Base-by-base conservation (phyloP, 2,329 filamentous ascomycete genomes). In the Fusarium illudens region DNA sequence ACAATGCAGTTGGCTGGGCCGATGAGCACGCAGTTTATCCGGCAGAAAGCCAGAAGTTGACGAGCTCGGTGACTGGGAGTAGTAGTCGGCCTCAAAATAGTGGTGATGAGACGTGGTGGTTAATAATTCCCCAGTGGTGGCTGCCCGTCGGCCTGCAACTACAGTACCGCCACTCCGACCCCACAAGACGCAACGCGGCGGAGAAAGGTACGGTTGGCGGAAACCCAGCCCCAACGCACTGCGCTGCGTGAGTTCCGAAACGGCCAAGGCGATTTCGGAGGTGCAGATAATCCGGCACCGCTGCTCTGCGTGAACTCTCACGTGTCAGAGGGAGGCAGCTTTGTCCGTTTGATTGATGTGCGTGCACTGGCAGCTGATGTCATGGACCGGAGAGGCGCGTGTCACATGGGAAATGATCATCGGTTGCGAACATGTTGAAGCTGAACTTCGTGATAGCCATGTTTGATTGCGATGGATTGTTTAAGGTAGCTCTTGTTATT, bases 21-120 rank as follows among this genome's bases (percentile, higher is more conserved):
- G 29, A 13, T 42, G 20, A 7, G 49, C 19, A 50, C 39, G 13
- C 20, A 27, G n/a, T 13, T 13, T 29, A 20, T 42, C 27, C 12
- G 22, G 42, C n/a, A 25, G 19, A 19, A 15, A 7, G 34, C 19
- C 13, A 12, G 3, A 48, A 19, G 42, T 37, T 25, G 55, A 19
- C 54, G 34, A 34, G 44, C 49, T 50, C n/a, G n/a, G 30, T 56
- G 30, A 54, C 19, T 10, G 58, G 54, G 37, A 27, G 39, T 17
- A 46, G 51, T 60, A 33, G 52, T 37, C 29, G 46, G 19, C 33
- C 50, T 58, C 42, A 37, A 39, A 32, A 34, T 51, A 15, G 56
- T 60, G 62, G 58, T 70, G 71, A 67, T 72, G 71, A 73, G 71
- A 72, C 64, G 71, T 73, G 69, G 71, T 72, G 67, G 53, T 60